Evolutionary conservation across 208 protist genomes (phyloP).

Genomic region (Leishmania lainsoni): DNA sequence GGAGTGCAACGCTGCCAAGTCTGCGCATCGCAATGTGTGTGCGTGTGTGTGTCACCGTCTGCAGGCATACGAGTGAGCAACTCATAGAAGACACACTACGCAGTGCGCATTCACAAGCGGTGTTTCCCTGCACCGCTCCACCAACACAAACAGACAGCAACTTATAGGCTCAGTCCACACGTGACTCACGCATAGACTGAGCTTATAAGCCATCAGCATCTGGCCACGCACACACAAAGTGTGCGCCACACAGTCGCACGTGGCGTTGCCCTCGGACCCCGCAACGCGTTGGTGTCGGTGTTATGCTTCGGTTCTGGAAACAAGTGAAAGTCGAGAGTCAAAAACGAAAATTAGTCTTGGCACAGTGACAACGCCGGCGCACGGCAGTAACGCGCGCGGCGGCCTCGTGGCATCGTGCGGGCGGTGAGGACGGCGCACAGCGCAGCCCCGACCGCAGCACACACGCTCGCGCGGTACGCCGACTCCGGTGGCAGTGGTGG

Average conservation of each 20-base stretch:
- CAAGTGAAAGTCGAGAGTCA: constrained; percentile 8
- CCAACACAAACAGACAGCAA: neutral
- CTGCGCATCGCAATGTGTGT: neutral
- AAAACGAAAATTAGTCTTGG: constrained; percentile 30
- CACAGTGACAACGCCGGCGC: constrained; percentile 35
- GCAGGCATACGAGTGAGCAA: neutral
- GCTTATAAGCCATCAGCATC: neutral
- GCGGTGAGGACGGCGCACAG: constrained; percentile 8
- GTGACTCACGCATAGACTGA: neutral
- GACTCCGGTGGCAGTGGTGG: neutral
- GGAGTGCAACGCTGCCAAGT: neutral
- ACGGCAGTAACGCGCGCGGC: constrained; percentile 10
- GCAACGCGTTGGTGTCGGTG: neutral
- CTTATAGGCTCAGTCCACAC: neutral
- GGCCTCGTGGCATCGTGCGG: neutral
- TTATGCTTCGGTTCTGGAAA: neutral
- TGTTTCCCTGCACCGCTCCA: neutral
- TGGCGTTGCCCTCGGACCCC: neutral
- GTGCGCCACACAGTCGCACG: neutral
- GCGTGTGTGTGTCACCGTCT: neutral
- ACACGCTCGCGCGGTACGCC: constrained; percentile 1
- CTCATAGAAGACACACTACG: neutral
- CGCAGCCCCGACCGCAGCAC: neutral
- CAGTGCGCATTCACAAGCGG: neutral
- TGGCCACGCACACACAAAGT: neutral